A percentile compares a stretch with the other conserved stretches of the same genome.
These are phyloP conservation scores for Ustilago xerochloae DNA, from an alignment of 1,284 basidiomycete species.

Conservation along the genomic window DNA sequence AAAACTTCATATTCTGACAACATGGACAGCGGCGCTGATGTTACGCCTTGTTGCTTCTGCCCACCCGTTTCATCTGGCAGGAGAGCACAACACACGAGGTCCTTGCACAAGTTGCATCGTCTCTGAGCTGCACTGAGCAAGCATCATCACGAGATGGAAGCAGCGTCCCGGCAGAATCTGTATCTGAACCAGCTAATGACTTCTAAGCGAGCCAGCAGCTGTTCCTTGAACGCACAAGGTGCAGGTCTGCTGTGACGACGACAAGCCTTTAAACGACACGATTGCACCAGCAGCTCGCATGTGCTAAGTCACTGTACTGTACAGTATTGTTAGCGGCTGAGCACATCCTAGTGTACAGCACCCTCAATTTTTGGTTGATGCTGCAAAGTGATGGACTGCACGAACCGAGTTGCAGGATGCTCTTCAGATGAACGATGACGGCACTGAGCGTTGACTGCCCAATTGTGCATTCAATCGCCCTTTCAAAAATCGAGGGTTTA, in stretches of 20 bases:
- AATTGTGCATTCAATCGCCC: not conserved
- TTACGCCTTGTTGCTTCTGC: not conserved
- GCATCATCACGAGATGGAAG: not conserved
- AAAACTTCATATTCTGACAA: not conserved
- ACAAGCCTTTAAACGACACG: not conserved
- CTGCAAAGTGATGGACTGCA: constrained; percentile 5
- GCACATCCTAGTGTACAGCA: not conserved
- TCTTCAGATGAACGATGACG: constrained; percentile 25
- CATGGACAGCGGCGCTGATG: not conserved
- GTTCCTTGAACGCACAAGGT: constrained; percentile 10
- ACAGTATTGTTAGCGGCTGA: not conserved
- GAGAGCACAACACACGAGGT: too few relatives aligned
- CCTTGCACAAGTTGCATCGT: not conserved
- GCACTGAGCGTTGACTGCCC: constrained; percentile 35
- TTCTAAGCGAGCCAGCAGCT: constrained; percentile 7
- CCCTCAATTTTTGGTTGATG: too few relatives aligned
- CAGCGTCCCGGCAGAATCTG: constrained; percentile 4
- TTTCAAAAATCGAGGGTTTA: constrained; percentile 4
- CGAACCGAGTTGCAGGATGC: constrained; percentile 17
- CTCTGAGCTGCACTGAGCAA: not conserved
- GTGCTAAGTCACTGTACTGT: not conserved
- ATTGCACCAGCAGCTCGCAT: not conserved
- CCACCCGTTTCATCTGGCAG: not conserved
- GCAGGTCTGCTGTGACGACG: not conserved
- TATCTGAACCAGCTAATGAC: not conserved